These are phyloP conservation scores for Lipomyces yamanashiensis DNA, from an alignment of 805 yeast genomes.

Conservation along the genomic window DNA sequence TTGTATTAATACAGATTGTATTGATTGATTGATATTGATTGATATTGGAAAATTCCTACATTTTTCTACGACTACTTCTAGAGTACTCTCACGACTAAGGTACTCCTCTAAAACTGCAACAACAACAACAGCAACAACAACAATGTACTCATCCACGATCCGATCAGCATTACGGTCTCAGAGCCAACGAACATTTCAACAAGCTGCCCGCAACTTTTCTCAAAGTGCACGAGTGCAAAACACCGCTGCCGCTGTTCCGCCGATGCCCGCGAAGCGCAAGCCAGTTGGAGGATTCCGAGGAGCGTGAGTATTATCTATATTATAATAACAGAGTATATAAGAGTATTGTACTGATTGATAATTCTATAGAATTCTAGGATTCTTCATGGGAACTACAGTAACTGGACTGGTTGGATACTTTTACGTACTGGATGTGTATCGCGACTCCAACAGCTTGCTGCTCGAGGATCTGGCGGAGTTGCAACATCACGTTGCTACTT, in stretches of 20 bases:
- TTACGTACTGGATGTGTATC: conserved; percentile 78
- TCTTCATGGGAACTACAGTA: conserved; percentile 72
- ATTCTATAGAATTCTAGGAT: conserved; percentile 61
- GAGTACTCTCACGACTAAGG: too few species aligned
- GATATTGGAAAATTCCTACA: too few species aligned
- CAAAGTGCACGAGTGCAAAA: not conserved
- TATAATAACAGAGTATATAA: not conserved
- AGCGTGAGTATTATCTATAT: conserved; percentile 42
- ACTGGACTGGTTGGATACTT: conserved; percentile 80
- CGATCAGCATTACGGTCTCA: too few species aligned
- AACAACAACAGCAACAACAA: too few species aligned
- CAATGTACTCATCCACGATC: too few species aligned
- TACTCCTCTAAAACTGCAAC: too few species aligned
- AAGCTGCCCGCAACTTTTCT: not conserved
- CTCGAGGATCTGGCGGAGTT: conserved; percentile 74
- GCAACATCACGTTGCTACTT: conserved; percentile 65
- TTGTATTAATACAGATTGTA: too few species aligned
- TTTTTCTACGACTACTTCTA: too few species aligned
- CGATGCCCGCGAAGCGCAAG: conserved; percentile 16
- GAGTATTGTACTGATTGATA: not conserved
- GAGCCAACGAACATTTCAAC: too few species aligned
- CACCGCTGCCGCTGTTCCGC: conserved; percentile 17
- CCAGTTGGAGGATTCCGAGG: conserved; percentile 53
- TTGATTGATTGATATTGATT: too few species aligned
- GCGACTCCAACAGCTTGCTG: conserved; percentile 70